Percentiles rank a stretch among this genome's conserved stretches.
Evolutionary conservation across 2,329 filamentous ascomycete genomes (phyloP).

Genomic region (Pseudogymnoascus sp.): DNA sequence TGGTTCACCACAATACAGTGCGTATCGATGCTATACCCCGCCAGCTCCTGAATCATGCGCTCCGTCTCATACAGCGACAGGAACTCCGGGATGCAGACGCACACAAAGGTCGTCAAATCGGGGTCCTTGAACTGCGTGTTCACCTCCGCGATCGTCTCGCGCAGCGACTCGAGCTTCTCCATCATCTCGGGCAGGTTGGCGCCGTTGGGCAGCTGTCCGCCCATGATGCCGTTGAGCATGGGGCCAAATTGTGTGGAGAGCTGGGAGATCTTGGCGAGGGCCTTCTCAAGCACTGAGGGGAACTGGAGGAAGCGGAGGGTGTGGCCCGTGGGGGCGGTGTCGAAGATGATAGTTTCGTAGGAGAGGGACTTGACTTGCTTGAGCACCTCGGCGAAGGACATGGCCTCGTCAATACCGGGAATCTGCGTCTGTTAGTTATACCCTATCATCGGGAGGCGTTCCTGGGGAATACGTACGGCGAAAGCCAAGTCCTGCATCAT

Average conservation of each 20-base stretch:
- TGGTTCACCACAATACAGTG: slow-evolving; percentile 98
- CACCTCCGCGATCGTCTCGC: slow-evolving; percentile 88
- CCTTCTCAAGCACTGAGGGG: slow-evolving; percentile 95
- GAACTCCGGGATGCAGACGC: slow-evolving; percentile 97
- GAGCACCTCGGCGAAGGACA: slow-evolving; percentile 98
- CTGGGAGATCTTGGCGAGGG: slow-evolving; percentile 92
- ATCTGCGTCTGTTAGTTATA: slow-evolving; percentile 53
- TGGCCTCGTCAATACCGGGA: slow-evolving; percentile 96
- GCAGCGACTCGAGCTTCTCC: slow-evolving; percentile 86
- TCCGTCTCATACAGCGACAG: slow-evolving; percentile 95
- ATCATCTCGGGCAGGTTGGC: slow-evolving; percentile 87
- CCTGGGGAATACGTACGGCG: slow-evolving; percentile 52
- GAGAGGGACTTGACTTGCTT: slow-evolving; percentile 99
- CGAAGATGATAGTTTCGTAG: slow-evolving; percentile 98
- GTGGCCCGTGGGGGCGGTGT: slow-evolving; percentile 95
- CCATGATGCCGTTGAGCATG: slow-evolving; percentile 88
- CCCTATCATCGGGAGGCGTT: not conserved
- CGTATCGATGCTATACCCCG: slow-evolving; percentile 88
- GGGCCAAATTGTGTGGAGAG: slow-evolving; percentile 91
- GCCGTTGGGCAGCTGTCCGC: slow-evolving; percentile 70
- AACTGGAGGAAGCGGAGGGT: slow-evolving; percentile 98
- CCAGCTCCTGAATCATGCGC: slow-evolving; percentile 97
- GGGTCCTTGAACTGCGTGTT: slow-evolving; percentile 98
- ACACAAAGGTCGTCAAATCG: slow-evolving; percentile 91
- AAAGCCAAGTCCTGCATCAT: slow-evolving; percentile 99